Evolutionary conservation across 345 rosid species (phyloP).

Genomic region (Lepidium sativum): DNA sequence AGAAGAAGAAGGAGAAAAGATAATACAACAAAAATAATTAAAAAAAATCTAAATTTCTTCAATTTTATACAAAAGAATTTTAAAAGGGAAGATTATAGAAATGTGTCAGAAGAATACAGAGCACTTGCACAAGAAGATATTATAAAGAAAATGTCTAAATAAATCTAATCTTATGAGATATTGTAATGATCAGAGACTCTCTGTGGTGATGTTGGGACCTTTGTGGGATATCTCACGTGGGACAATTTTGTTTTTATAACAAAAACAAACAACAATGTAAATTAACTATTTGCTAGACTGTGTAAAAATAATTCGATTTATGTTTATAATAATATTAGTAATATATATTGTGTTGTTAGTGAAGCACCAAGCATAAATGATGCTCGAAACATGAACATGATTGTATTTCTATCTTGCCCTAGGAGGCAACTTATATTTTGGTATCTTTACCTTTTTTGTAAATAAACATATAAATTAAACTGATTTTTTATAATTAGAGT

Average conservation of each 20-base stretch:
- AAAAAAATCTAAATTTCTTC: background rate
- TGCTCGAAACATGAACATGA: slow-evolving; percentile 58
- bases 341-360: slow-evolving; percentile 16
- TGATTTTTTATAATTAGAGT: no score
- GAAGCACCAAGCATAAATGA: slow-evolving; percentile 57
- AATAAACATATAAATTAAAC: no score
- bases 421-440: slow-evolving; percentile 87
- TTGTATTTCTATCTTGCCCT: slow-evolving; percentile 29
- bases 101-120: slow-evolving; percentile 65
- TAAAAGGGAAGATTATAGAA: slow-evolving; percentile 31
- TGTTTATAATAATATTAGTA: slow-evolving; percentile 6
- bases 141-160: slow-evolving; percentile 25
- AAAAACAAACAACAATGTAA: slow-evolving; percentile 9
- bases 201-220: slow-evolving; percentile 63
- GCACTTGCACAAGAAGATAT: slow-evolving; percentile 40
- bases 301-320: background rate
- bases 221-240: slow-evolving; percentile 58
- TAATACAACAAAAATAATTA: background rate
- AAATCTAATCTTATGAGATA: slow-evolving; percentile 29
- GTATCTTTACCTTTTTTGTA: no score
- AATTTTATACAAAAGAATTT: slow-evolving; percentile 5
- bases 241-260: slow-evolving; percentile 13
- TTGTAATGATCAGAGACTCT: slow-evolving; percentile 28
- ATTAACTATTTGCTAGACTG: background rate
- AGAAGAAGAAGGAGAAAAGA: slow-evolving; percentile 1